These are phyloP conservation scores for Aspergillus uvarum DNA, from an alignment of 2,329 filamentous ascomycete genomes.

Conservation along the genomic window DNA sequence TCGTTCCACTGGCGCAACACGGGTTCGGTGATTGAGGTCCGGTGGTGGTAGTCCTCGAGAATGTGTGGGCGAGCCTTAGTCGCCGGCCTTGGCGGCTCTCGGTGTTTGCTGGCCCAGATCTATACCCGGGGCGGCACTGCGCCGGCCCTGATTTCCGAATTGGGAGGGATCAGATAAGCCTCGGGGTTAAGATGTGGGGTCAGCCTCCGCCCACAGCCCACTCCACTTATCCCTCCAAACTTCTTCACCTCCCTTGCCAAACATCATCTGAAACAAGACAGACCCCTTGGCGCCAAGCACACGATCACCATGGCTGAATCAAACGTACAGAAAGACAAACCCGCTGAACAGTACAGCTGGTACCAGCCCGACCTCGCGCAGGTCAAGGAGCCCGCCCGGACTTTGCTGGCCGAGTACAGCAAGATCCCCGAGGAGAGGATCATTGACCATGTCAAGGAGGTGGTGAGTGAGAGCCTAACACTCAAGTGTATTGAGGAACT, in stretches of 20 bases:
- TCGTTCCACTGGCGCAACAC: no score
- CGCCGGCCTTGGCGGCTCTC: no score
- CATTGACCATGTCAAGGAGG: slow-evolving; percentile 2
- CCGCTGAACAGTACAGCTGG: background rate
- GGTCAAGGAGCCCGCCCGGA: background rate
- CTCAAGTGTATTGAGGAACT: background rate
- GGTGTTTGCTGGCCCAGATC: no score
- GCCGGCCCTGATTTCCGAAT: background rate
- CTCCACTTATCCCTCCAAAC: background rate
- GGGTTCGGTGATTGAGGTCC: no score
- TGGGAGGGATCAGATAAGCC: background rate
- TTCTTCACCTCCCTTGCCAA: background rate
- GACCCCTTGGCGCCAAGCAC: background rate
- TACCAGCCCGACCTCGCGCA: background rate
- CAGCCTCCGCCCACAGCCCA: background rate
- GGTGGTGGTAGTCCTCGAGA: no score
- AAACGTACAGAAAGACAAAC: background rate
- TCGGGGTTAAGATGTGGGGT: background rate
- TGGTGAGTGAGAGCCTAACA: background rate
- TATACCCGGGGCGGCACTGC: background rate
- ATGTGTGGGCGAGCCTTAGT: no score
- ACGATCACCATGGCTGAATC: background rate
- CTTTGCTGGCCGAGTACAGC: background rate
- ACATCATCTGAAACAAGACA: background rate
- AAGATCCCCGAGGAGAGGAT: slow-evolving; percentile 1